These are phyloP conservation scores for Oryza meridionalis DNA, from an alignment of 176 grass and related monocot species.

Conservation along the genomic window DNA sequence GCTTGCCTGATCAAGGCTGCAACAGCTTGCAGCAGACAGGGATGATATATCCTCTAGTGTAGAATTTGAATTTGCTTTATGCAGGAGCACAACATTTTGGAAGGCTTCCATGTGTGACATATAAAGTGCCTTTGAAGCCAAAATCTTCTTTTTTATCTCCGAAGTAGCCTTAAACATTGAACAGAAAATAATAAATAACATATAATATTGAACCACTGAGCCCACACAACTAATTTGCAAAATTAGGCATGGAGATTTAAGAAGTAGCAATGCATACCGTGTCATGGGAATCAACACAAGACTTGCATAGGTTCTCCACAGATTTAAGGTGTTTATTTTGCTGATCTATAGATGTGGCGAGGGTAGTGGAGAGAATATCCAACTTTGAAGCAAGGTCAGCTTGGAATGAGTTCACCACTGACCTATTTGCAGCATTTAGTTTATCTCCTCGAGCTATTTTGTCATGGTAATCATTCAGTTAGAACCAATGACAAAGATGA, in stretches of 20 bases:
- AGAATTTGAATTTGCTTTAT: slow-evolving; percentile 81
- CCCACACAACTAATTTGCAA: not conserved
- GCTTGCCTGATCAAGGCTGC: slow-evolving; percentile 82
- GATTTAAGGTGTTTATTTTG: slow-evolving; percentile 82
- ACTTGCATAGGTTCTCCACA: slow-evolving; percentile 78
- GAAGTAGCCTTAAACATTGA: slow-evolving; percentile 56
- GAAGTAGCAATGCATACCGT: slow-evolving; percentile 54
- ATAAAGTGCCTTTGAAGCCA: slow-evolving; percentile 77
- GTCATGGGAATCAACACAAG: slow-evolving; percentile 88
- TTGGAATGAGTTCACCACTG: slow-evolving; percentile 82
- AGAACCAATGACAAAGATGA: not conserved
- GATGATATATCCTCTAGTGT: slow-evolving; percentile 80
- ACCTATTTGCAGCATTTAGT: slow-evolving; percentile 71
- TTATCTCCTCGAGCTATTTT: slow-evolving; percentile 79
- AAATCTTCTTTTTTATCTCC: slow-evolving; percentile 83
- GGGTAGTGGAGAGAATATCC: slow-evolving; percentile 71
- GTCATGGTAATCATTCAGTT: slow-evolving; percentile 25
- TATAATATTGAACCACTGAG: not conserved
- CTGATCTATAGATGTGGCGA: slow-evolving; percentile 65
- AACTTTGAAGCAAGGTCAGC: slow-evolving; percentile 71
- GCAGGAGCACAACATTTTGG: slow-evolving; percentile 86
- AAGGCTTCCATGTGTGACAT: slow-evolving; percentile 85
- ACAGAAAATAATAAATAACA: slow-evolving; percentile 24
- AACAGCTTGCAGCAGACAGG: slow-evolving; percentile 62
- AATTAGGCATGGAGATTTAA: slow-evolving; percentile 20